Percentiles rank a stretch among this genome's conserved stretches.
phyloP scores from a whole-genome alignment of 2,329 filamentous ascomycete genomes.

The Knoxdaviesia proteae region DNA sequence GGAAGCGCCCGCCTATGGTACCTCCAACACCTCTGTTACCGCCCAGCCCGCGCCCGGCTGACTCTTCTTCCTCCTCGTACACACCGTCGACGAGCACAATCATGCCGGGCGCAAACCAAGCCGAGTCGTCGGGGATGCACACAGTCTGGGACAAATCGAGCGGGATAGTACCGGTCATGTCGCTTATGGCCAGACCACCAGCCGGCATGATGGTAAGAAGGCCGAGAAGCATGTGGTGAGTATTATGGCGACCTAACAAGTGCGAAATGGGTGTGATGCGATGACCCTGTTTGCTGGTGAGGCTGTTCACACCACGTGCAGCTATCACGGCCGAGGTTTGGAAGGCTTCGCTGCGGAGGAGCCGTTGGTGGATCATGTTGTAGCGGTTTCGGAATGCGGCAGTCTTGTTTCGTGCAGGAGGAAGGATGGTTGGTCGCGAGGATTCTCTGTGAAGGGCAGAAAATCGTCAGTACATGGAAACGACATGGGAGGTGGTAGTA shows the following conservation, averaged over 20 bases:
- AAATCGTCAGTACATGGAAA: constrained; percentile 6
- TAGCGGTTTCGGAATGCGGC: constrained; percentile 75
- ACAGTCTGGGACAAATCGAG: constrained; percentile 66
- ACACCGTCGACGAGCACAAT: constrained; percentile 84
- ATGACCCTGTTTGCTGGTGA: constrained; percentile 48
- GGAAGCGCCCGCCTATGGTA: constrained; percentile 76
- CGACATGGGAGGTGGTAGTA: not conserved
- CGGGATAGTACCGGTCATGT: constrained; percentile 71
- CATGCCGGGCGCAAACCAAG: constrained; percentile 92
- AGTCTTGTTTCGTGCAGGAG: constrained; percentile 63
- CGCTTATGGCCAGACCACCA: constrained; percentile 62
- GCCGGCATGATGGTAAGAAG: constrained; percentile 65
- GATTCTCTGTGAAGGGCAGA: constrained; percentile 23
- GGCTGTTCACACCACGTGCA: constrained; percentile 33
- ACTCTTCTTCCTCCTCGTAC: constrained; percentile 90
- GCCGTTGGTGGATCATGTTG: constrained; percentile 75
- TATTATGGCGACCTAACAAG: constrained; percentile 58
- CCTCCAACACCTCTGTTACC: constrained; percentile 70
- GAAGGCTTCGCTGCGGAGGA: constrained; percentile 84
- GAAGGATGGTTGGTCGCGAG: constrained; percentile 49
- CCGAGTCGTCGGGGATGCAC: constrained; percentile 64
- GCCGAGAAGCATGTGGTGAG: constrained; percentile 68
- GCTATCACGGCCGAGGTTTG: constrained; percentile 59
- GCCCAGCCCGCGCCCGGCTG: constrained; percentile 46
- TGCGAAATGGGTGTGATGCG: constrained; percentile 74